Conservation (phyloP, 805 yeast genomes). For the Kodamaea neixiangensis region DNA sequence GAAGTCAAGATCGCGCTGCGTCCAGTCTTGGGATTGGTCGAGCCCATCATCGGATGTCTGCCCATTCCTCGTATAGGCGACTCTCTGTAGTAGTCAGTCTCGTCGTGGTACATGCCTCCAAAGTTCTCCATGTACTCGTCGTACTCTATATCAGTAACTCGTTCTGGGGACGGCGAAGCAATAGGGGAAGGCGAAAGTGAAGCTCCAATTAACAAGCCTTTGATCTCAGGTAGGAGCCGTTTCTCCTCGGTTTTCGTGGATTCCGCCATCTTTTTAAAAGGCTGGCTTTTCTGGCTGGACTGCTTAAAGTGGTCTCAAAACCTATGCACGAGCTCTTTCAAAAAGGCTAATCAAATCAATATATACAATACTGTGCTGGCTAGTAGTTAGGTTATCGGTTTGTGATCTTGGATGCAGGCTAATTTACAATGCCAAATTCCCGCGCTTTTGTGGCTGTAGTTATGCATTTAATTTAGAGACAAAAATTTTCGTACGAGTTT, state of each 20-base stretch:
- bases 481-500: not conserved
- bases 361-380: conserved; percentile 1
- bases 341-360: conserved; percentile 3
- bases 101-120: conserved; percentile 2
- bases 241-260: not conserved
- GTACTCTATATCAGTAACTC: not conserved
- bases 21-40: conserved; percentile 4
- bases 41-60: not conserved
- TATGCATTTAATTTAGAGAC: not conserved
- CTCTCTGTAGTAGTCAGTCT: not conserved
- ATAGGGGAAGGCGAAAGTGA: not conserved
- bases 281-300: not conserved
- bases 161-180: not conserved
- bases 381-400: not conserved
- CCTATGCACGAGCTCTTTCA: not conserved
- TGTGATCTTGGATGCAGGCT: not conserved
- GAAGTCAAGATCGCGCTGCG: conserved; percentile 10
- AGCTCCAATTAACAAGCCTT: not conserved
- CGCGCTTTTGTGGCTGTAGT: not conserved
- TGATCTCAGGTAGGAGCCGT: not conserved
- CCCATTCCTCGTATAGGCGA: conserved; percentile 5
- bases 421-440: not conserved
- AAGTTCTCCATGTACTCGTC: conserved; percentile 7
- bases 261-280: not conserved
- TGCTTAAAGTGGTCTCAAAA: not conserved